These are phyloP conservation scores for Fraxinus greggii DNA, from an alignment of 305 asterid genomes.

Conservation along the genomic window DNA sequence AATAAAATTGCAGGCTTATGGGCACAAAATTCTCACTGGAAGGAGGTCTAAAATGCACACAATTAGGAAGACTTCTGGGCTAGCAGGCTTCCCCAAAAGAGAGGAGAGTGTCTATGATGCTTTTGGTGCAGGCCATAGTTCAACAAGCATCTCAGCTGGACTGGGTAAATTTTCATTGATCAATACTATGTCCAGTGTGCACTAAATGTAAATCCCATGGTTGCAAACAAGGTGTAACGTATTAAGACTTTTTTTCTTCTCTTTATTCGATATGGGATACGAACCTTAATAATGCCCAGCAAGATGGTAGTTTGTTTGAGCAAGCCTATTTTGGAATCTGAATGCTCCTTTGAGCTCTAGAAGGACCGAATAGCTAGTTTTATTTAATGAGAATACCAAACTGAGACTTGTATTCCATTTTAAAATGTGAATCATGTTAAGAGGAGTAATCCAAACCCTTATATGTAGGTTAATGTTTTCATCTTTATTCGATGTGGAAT, in stretches of 20 bases:
- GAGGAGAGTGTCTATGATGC: slow-evolving; percentile 70
- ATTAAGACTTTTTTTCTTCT: not conserved
- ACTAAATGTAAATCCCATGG: not conserved
- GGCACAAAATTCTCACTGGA: slow-evolving; percentile 68
- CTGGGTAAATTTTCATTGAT: slow-evolving; percentile 34
- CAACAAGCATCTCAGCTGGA: slow-evolving; percentile 69
- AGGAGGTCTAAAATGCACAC: slow-evolving; percentile 65
- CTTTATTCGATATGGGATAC: not conserved
- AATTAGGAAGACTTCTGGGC: slow-evolving; percentile 56
- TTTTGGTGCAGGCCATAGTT: slow-evolving; percentile 80
- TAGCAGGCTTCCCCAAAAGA: slow-evolving; percentile 66
- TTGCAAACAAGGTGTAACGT: not conserved
- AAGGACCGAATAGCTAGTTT: not conserved
- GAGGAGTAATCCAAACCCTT: no score
- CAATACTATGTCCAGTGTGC: not conserved
- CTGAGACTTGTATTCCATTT: not conserved
- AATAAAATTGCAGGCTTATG: slow-evolving; percentile 41
- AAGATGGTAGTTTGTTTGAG: not conserved
- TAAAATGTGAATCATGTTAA: not conserved
- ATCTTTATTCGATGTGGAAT: not conserved
- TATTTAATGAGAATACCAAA: not conserved
- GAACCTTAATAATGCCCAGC: not conserved
- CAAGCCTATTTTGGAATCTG: not conserved
- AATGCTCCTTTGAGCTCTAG: not conserved
- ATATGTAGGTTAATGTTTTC: not conserved